Evolutionary conservation across 495 filamentous ascomycete genomes (phyloP), one percentile per base, ranked within the genome.

Genomic region (Aspergillus sclerotiicarbonarius): DNA sequence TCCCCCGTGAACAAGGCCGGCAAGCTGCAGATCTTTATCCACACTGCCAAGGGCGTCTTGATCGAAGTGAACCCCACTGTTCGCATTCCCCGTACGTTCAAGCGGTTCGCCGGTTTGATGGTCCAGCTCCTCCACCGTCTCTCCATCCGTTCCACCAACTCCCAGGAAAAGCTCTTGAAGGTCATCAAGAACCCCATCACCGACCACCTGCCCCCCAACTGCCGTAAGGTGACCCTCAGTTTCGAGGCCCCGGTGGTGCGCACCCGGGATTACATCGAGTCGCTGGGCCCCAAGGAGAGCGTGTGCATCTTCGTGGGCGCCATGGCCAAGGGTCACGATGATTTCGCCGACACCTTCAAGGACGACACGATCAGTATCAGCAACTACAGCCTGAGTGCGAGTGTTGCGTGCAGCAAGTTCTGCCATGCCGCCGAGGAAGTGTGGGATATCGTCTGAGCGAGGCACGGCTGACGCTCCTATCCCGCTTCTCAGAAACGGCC

Each of bases 1-100:
- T 98, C 94, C 8, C 94, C 94, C 41, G 83, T 98, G 78, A 98
- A 98, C 83, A 98, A 98, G 74, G 94, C 94, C 46, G 94, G 94
- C 54, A 91, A 86, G 70, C 85, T 98, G 16, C 94, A 98, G 74
- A 97, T 98, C 67, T 98, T 94, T 78, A 98, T 98, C 63, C 91
- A 96, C 69, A 96, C 94, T 2, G 91, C 92, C 58, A 96, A 96
- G 72, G 92, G 92, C 43, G 92, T 97, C 37, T 80, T 98, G 63
- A 98, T 98, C 63, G 92, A 97, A 76, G 95, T 98, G 63, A 96
- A 90, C 70, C 94, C 94, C 20, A 88, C 94, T 10, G 94, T 98
- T 41, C 91, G 94, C 59, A 97, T 98, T 60, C 94, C 94, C 29
- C 87, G 94, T 61, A 98, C 94, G 0, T 98, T 98, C 79, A 98